Conservation (phyloP, 1,139 yeast species). For the Suhomyces terraborum region DNA sequence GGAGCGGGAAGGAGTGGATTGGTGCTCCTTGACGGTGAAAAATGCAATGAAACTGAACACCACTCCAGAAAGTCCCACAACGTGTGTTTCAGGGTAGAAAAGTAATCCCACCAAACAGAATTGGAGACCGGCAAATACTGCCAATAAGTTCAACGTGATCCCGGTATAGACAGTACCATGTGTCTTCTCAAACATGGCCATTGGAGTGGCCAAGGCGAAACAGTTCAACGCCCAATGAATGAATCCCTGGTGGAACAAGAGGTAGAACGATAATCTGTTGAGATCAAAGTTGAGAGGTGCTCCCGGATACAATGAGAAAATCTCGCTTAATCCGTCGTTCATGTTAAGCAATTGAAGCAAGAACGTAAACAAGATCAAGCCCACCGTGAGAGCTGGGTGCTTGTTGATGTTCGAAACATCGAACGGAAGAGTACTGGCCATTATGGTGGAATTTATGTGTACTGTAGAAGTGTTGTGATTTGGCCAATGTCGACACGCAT, state of each 20-base stretch:
- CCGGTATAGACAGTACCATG: slow-evolving; percentile 93
- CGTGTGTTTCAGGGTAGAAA: slow-evolving; percentile 55
- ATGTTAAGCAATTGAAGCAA: slow-evolving; percentile 37
- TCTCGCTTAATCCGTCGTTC: slow-evolving; percentile 21
- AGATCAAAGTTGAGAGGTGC: slow-evolving; percentile 60
- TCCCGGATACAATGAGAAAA: slow-evolving; percentile 50
- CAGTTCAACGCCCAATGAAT: slow-evolving; percentile 67
- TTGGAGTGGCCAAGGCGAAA: slow-evolving; percentile 59
- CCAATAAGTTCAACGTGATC: slow-evolving; percentile 70
- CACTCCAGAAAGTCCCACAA: slow-evolving; percentile 75
- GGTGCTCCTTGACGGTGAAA: slow-evolving; percentile 62
- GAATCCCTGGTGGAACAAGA: slow-evolving; percentile 63
- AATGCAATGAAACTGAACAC: slow-evolving; percentile 71
- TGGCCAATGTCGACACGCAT: background rate
- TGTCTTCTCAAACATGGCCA: slow-evolving; percentile 66
- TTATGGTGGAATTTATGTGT: slow-evolving; percentile 1
- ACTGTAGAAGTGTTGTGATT: background rate
- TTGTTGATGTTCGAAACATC: slow-evolving; percentile 4
- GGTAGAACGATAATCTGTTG: slow-evolving; percentile 71
- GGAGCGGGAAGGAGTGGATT: slow-evolving; percentile 46
- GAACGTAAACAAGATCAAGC: slow-evolving; percentile 58
- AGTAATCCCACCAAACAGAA: slow-evolving; percentile 59
- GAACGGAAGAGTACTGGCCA: slow-evolving; percentile 3
- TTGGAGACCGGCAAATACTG: slow-evolving; percentile 69
- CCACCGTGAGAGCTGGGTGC: slow-evolving; percentile 67